These are phyloP conservation scores for Hypomontagnella monticulosa DNA, from an alignment of 495 filamentous ascomycete species.

Conservation along the genomic window DNA sequence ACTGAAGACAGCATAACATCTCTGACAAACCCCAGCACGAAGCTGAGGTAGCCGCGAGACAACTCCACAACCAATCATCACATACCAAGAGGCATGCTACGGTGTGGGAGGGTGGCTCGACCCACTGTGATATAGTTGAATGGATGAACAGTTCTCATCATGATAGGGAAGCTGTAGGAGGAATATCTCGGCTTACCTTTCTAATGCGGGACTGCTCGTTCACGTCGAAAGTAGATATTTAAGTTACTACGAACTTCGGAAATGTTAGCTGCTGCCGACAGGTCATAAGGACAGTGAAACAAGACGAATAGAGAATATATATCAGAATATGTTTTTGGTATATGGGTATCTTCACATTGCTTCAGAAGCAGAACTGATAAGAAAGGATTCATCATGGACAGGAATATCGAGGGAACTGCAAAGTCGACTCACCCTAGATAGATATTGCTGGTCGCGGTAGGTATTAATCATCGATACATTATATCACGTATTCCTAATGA, in stretches of 20 bases:
- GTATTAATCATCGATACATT: background rate
- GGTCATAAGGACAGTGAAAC: slow-evolving; percentile 14
- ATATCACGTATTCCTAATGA: slow-evolving; percentile 8
- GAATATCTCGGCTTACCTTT: slow-evolving; percentile 29
- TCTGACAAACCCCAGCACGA: slow-evolving; percentile 34
- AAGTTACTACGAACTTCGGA: slow-evolving; percentile 10
- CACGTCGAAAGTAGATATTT: background rate
- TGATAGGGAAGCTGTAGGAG: slow-evolving; percentile 50
- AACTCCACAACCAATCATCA: slow-evolving; percentile 95
- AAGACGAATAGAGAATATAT: slow-evolving; percentile 28
- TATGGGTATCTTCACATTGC: slow-evolving; percentile 78
- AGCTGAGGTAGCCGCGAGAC: slow-evolving; percentile 36
- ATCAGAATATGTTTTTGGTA: slow-evolving; percentile 77
- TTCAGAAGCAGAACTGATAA: slow-evolving; percentile 98
- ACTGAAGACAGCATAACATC: slow-evolving; percentile 60
- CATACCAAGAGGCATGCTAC: slow-evolving; percentile 63
- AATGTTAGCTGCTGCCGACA: slow-evolving; percentile 27
- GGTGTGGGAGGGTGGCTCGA: slow-evolving; percentile 85
- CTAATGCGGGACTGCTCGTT: background rate
- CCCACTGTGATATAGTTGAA: slow-evolving; percentile 84
- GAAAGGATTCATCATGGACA: slow-evolving; percentile 77
- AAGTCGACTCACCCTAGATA: slow-evolving; percentile 31
- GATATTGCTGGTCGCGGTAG: slow-evolving; percentile 9
- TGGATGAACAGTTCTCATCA: slow-evolving; percentile 99
- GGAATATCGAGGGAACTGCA: slow-evolving; percentile 1